A percentile compares a stretch with the other conserved stretches of the same genome.
Evolutionary conservation across 2,329 filamentous ascomycete species (phyloP).

Genomic region (Aurifilum marmelostoma): DNA sequence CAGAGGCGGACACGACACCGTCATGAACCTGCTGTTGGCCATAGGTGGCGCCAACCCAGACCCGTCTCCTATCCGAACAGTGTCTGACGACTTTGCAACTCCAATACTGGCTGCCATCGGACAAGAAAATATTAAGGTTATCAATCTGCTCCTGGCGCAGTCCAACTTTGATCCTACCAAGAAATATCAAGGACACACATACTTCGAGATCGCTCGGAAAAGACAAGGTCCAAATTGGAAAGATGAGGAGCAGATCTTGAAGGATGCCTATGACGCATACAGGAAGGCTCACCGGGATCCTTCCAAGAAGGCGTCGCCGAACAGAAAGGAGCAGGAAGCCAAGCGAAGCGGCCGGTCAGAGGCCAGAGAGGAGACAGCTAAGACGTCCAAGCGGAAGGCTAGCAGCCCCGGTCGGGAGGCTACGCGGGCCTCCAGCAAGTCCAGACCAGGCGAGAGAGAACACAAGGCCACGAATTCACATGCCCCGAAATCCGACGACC

Average conservation of each 20-base stretch:
- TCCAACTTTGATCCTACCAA: conserved; percentile 81
- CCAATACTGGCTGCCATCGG: conserved; percentile 95
- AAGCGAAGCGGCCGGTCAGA: conserved; percentile 50
- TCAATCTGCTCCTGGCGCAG: conserved; percentile 78
- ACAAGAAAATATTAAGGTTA: conserved; percentile 81
- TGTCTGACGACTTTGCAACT: conserved; percentile 72
- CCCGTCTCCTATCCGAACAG: conserved; percentile 65
- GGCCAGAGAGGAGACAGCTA: conserved; percentile 46
- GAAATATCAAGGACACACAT: conserved; percentile 75
- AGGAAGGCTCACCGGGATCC: conserved; percentile 55
- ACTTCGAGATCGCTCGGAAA: conserved; percentile 83
- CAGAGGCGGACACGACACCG: conserved; percentile 85
- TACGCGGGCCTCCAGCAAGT: conserved; percentile 47
- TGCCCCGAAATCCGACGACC: conserved; percentile 50
- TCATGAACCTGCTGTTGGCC: conserved; percentile 77
- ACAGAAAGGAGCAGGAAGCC: conserved; percentile 45
- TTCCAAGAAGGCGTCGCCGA: conserved; percentile 58
- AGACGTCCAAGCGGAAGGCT: conserved; percentile 49
- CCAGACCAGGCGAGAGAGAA: conserved; percentile 50
- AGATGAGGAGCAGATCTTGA: conserved; percentile 81
- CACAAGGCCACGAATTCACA: conserved; percentile 51
- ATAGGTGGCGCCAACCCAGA: conserved; percentile 69
- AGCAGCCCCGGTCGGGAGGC: conserved; percentile 54
- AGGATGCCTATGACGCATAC: conserved; percentile 71
- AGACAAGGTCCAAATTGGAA: conserved; percentile 88